phyloP scores from a whole-genome alignment of 352 stramenopile genomes.

The Bremia lactucae region DNA sequence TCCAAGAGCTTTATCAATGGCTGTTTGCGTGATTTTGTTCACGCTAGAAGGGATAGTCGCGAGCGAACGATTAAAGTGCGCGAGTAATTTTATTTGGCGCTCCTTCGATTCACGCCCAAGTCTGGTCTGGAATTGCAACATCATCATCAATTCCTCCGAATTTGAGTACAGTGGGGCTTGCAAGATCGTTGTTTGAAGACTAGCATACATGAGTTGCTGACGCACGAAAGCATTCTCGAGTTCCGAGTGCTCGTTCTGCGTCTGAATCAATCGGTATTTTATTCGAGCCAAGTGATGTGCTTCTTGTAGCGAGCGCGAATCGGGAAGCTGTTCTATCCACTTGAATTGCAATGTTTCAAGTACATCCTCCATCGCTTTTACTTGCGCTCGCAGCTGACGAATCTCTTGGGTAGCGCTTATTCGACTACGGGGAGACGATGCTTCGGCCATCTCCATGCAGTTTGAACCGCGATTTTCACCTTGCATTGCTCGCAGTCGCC shows the following conservation, averaged over 20 bases:
- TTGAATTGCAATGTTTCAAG: neutral
- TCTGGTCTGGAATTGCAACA: conserved; percentile 13
- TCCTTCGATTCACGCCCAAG: conserved; percentile 6
- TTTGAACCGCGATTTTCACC: too few relatives aligned
- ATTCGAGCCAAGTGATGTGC: neutral
- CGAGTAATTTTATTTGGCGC: conserved; percentile 9
- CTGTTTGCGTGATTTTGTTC: conserved; percentile 12
- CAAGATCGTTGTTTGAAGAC: conserved; percentile 23
- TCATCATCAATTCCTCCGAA: conserved; percentile 10
- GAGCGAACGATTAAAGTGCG: conserved; percentile 12
- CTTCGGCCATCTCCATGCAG: too few relatives aligned
- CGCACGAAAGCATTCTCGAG: neutral
- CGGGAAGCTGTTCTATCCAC: neutral
- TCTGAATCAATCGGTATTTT: neutral
- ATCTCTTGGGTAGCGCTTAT: neutral
- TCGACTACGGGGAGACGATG: too few relatives aligned
- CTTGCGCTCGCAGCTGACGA: neutral
- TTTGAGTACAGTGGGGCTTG: conserved; percentile 18
- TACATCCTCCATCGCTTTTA: neutral
- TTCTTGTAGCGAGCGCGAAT: neutral
- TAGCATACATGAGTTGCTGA: conserved; percentile 1
- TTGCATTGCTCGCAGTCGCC: too few relatives aligned
- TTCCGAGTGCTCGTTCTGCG: neutral
- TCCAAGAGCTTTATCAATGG: conserved; percentile 14
- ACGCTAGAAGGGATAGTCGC: conserved; percentile 11